These are phyloP conservation scores for Lasiosphaeris hirsuta DNA, from an alignment of 495 filamentous ascomycete genomes.

Conservation along the genomic window DNA sequence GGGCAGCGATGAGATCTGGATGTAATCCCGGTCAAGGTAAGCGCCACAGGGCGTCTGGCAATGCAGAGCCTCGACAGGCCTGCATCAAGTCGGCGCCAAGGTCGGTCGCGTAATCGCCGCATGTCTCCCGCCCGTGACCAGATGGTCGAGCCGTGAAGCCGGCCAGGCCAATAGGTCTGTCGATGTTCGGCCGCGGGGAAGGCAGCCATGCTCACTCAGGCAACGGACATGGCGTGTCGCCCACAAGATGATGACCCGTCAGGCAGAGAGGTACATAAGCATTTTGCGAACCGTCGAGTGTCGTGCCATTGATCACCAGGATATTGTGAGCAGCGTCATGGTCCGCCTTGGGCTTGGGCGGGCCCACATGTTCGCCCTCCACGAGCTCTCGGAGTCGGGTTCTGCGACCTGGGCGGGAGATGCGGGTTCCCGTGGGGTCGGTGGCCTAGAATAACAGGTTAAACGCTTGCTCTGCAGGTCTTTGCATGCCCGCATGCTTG, in stretches of 20 bases:
- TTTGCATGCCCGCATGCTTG: background rate
- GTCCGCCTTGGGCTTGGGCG: no score
- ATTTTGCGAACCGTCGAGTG: no score
- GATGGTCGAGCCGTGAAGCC: background rate
- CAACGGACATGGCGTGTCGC: constrained; percentile 13
- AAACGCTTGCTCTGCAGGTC: background rate
- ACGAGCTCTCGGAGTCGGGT: no score
- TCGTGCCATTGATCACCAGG: no score
- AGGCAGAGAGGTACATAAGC: no score
- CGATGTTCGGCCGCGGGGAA: constrained; percentile 6
- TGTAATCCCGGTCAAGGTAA: constrained; percentile 14
- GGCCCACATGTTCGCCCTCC: no score
- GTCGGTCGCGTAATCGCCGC: constrained; percentile 10
- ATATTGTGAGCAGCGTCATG: no score
- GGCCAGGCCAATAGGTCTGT: constrained; percentile 8
- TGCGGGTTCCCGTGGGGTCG: background rate
- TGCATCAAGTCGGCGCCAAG: constrained; percentile 20
- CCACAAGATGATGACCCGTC: background rate
- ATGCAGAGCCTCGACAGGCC: constrained; percentile 18
- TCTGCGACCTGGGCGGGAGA: background rate
- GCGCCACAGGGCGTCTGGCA: constrained; percentile 22
- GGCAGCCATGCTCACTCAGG: background rate
- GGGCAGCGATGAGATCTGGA: constrained; percentile 7
- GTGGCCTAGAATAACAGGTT: constrained; percentile 2
- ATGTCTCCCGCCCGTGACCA: constrained; percentile 2